Base-by-base conservation (phyloP, 2,329 filamentous ascomycete genomes). In the Colletotrichum simmondsii region DNA sequence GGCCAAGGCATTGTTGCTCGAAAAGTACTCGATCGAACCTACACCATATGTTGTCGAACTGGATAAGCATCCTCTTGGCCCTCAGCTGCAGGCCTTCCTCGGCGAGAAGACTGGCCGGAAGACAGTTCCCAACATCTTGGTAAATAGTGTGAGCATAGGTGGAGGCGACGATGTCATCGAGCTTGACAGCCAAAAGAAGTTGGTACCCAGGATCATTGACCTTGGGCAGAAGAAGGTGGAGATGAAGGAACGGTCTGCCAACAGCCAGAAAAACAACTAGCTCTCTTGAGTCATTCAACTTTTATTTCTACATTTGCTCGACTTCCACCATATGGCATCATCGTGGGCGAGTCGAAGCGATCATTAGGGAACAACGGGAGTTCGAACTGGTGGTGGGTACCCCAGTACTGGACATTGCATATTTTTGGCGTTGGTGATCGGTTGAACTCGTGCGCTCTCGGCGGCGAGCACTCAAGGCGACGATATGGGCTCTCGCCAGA, bases 41-140 rank as follows among this genome's bases (percentile, higher is more conserved):
- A 84, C 90, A 12, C 97, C 97, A 0, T 93, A 92, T 79, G 93
- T 99, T 8, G 95, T 98, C 64, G 97, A 99, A 83, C 90, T 99
- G 14, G 95, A 99, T 83, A 83, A 91, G 75, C 94, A 98, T 80
- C 89, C 91, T 0, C 87, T 97, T 14, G 97, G 96, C 46, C 79
- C 84, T 1, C 83, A 89, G 68, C 84, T 99, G 54, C 97, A 99
- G 82, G 89, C 87, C 11, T 88, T 90, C 22, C 86, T 99, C 11
- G 88, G 83, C 19, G 89, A 92, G 72, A 92, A 90, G 79, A 98
- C 97, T 0, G 93, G 94, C 57, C 90, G 96, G 62, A 87, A 86
- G 72, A 99, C 97, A 0, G 97, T 99, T 0, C 97, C 97, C 19
- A 99, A 99, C 80, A 89, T 98, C 46, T 88, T 99, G 77, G 88